Percentiles rank a stretch among this genome's conserved stretches.
These are phyloP conservation scores for Boletellus ananas DNA, from an alignment of 768 basidiomycete genomes.

Conservation along the genomic window DNA sequence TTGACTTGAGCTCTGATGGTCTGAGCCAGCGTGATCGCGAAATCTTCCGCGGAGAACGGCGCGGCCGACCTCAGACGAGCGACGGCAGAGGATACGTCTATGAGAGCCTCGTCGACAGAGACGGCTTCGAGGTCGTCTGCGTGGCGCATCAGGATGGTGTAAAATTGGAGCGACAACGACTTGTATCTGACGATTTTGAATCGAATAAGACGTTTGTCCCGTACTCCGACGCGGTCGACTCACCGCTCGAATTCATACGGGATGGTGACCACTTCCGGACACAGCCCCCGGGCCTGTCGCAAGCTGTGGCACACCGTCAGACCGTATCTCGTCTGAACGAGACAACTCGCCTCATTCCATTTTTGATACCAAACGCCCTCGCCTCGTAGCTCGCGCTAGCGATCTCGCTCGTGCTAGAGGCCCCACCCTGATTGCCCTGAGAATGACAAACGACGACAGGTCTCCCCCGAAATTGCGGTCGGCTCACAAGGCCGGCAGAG, in stretches of 20 bases:
- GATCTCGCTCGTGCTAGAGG: conserved; percentile 87
- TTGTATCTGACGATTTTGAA: conserved; percentile 60
- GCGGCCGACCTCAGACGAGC: conserved; percentile 31
- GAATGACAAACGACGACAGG: conserved; percentile 96
- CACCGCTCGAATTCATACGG: conserved; percentile 93
- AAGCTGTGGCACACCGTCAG: conserved; percentile 43
- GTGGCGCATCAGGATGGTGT: conserved; percentile 85
- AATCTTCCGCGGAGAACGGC: conserved; percentile 39
- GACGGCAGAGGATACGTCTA: conserved; percentile 75
- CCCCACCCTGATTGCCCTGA: conserved; percentile 68
- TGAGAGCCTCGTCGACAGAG: conserved; percentile 92
- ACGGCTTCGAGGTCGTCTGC: conserved; percentile 94
- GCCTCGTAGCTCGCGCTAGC: conserved; percentile 96
- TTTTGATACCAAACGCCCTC: conserved; percentile 78
- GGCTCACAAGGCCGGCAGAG: conserved; percentile 75
- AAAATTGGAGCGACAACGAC: conserved; percentile 79
- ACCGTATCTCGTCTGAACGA: neutral
- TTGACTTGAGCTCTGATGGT: conserved; percentile 73
- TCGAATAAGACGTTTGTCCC: neutral
- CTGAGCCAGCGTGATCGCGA: conserved; percentile 77
- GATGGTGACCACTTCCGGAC: conserved; percentile 68
- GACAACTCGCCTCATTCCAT: conserved; percentile 83
- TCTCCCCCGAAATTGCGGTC: conserved; percentile 81
- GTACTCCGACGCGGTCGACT: conserved; percentile 13
- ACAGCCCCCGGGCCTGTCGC: conserved; percentile 74